phyloP scores from a whole-genome alignment of 345 rosid genomes.

The Brassica napus region Da-Ae NC_063444.1:306501-307000 shows the following conservation, averaged over 20 bases:
- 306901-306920: slow-evolving; percentile 30
- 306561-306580: too few relatives aligned
- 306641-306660: too few relatives aligned
- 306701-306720: too few relatives aligned
- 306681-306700: too few relatives aligned
- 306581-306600: too few relatives aligned
- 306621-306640: too few relatives aligned
- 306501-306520: too few relatives aligned
- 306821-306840: background rate
- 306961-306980: background rate
- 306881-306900: slow-evolving; percentile 9
- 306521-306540: too few relatives aligned
- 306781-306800: background rate
- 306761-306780: background rate
- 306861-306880: background rate
- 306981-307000: background rate
- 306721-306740: background rate
- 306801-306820: background rate
- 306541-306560: too few relatives aligned
- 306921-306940: slow-evolving; percentile 7
- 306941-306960: background rate
- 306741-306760: background rate
- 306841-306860: background rate
- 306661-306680: too few relatives aligned
- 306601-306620: too few relatives aligned